A percentile compares a stretch with the other conserved stretches of the same genome.
Conservation (phyloP, 2,329 filamentous ascomycete species). For the Colletotrichum scovillei region DNA sequence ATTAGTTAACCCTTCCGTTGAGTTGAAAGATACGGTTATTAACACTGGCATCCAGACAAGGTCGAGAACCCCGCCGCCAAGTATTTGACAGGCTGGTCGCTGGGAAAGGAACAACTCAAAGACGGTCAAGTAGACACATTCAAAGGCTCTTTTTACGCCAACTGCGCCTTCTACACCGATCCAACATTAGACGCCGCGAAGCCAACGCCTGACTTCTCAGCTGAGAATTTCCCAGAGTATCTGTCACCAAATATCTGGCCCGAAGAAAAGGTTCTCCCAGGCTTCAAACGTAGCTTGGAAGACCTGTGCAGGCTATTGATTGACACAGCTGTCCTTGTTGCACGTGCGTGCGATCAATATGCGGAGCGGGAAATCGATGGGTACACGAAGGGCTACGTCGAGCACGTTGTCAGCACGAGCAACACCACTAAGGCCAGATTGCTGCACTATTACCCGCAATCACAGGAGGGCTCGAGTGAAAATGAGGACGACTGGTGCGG, state of each 20-base stretch:
- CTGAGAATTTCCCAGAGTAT: constrained; percentile 83
- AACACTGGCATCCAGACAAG: constrained; percentile 52
- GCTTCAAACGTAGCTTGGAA: constrained; percentile 79
- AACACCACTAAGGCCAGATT: constrained; percentile 90
- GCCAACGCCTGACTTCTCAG: constrained; percentile 67
- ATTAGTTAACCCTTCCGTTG: constrained; percentile 41
- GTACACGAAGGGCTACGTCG: constrained; percentile 83
- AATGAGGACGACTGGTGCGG: constrained; percentile 73
- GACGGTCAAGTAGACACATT: constrained; percentile 81
- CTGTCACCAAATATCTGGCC: constrained; percentile 94
- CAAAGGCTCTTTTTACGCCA: constrained; percentile 87
- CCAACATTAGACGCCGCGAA: constrained; percentile 68
- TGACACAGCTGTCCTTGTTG: constrained; percentile 88
- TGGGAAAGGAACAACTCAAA: constrained; percentile 83
- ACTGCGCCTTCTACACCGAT: constrained; percentile 82
- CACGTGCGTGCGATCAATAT: constrained; percentile 86
- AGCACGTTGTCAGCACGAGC: constrained; percentile 86
- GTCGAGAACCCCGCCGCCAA: constrained; percentile 70
- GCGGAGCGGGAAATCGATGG: constrained; percentile 80
- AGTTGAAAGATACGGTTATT: background rate
- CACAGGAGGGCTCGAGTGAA: background rate
- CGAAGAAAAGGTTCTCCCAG: constrained; percentile 72
- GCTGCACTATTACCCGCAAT: constrained; percentile 88
- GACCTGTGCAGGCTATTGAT: constrained; percentile 86
- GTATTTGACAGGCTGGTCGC: constrained; percentile 80